These are phyloP conservation scores for Thielaviopsis musarum DNA, from an alignment of 2,329 filamentous ascomycete genomes.

Conservation along the genomic window DNA sequence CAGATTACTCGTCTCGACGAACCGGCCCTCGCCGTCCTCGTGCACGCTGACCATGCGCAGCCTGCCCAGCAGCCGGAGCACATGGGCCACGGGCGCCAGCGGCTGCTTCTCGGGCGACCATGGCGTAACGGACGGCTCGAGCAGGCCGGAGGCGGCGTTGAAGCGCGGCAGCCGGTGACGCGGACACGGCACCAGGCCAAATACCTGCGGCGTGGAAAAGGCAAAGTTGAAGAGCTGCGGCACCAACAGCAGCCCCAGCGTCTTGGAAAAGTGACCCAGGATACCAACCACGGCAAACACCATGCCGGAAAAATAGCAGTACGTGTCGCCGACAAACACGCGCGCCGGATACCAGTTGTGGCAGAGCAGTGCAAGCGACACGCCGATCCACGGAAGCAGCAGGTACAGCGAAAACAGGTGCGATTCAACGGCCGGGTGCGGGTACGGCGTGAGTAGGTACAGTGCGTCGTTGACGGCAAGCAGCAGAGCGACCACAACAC, in stretches of 20 bases:
- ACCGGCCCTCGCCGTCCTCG: constrained; percentile 48
- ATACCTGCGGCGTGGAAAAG: constrained; percentile 84
- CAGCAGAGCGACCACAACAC: constrained; percentile 71
- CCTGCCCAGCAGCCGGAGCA: constrained; percentile 50
- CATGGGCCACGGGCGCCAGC: constrained; percentile 40
- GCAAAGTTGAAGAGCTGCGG: constrained; percentile 95
- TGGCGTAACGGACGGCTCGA: constrained; percentile 72
- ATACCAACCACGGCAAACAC: constrained; percentile 96
- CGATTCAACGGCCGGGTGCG: constrained; percentile 86
- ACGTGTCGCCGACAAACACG: constrained; percentile 95
- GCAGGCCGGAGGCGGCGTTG: constrained; percentile 65
- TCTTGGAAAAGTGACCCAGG: constrained; percentile 95
- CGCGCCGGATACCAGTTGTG: constrained; percentile 95
- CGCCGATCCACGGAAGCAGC: constrained; percentile 82
- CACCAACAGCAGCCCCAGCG: constrained; percentile 72
- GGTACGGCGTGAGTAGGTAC: constrained; percentile 70
- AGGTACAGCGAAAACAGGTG: constrained; percentile 95
- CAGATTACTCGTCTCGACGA: constrained; percentile 73
- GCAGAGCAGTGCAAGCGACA: constrained; percentile 66
- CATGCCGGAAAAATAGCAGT: constrained; percentile 99
- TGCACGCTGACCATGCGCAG: constrained; percentile 53
- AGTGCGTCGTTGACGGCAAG: constrained; percentile 75
- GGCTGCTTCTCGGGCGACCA: constrained; percentile 57
- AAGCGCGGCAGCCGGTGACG: constrained; percentile 82
- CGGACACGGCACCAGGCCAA: constrained; percentile 78